Base-by-base conservation (phyloP, 2,329 filamentous ascomycete genomes). In the Neopestalotiopsis sp. region DNA sequence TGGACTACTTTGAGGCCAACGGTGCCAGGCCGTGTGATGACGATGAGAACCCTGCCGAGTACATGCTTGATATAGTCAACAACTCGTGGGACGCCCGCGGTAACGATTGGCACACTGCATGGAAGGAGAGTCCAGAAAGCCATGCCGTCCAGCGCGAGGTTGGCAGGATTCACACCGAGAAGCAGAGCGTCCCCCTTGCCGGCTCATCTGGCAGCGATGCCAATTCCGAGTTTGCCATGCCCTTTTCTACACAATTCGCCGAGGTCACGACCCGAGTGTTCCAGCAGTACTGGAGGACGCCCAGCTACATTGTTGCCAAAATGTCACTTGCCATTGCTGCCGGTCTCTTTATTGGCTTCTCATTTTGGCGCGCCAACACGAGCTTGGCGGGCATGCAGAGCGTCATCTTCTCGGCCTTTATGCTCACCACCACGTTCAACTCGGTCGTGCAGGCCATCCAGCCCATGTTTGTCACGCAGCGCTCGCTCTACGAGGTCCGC, bases 211-310 rank as follows among this genome's bases (percentile, higher is more conserved):
- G 76, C 2, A 38, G 68, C 0, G 69, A 70, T 1, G 70, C 75
- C 78, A 71, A 87, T 72, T 83, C 87, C 7, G 93, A 96, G 79
- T 97, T 97, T 71, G 94, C 94, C 4, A 92, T 93, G 74, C 90
- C 94, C 0, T 92, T 97, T 75, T 69, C 69, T 0, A 75, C 82
- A 0, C 94, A 97, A 76, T 80, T 95, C 1, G 80, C 78, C 58
- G 84, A 90, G 69, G 92, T 94, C 57, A 89, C 88, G 1, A 74
- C 84, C 9, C 90, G 93, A 68, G 89, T 94, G 5, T 94, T 94
- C 80, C 88, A 93, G 75, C 93, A 96, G 76, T 95, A 95, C 84
- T 95, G 93, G 92, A 88, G 93, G 60, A 93, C 90, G 68, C 93
- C 93, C 0, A 84, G 85, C 12, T 96, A 96, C 80, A 90, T 96